Evolutionary conservation across 2,329 filamentous ascomycete species (phyloP), one percentile per base, ranked within the genome.

Genomic region (Colletotrichum shisoi): DNA sequence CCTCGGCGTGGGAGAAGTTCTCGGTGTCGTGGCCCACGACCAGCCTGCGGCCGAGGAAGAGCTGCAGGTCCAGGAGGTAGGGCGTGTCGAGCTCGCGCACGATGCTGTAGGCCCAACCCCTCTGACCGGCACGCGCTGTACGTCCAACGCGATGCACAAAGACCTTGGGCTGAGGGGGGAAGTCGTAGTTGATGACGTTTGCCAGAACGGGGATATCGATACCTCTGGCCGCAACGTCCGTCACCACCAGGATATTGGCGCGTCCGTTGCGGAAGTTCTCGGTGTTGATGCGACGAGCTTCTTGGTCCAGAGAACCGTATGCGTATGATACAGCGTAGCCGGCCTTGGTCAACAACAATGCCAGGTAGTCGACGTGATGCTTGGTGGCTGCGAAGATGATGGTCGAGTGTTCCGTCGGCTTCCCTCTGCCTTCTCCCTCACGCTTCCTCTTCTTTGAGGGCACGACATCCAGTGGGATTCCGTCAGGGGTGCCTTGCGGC

Each of bases 161-260:
- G 48, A 99, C 89, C 79, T 99, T 99, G 21, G 95, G 93, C 74
- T 98, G 95, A 1, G 94, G 91, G 3, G 95, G 94, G 71, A 99
- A 99, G 75, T 98, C 94, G 79, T 96, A 99, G 82, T 99, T 98
- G 82, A 99, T 94, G 67, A 99, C 95, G 76, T 99, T 98, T 63
- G 93, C 94, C 42, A 99, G 84, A 53, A 97, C 87, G 0, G 95
- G 95, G 71, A 99, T 97, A 87, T 99, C 95, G 69, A 99, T 96
- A 87, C 95, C 94, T 83, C 95, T 87, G 24, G 95, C 95, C 15
- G 95, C 95, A 61, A 99, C 93, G 76, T 99, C 95, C 1, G 95
- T 99, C 51, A 98, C 94, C 3, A 99, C 94, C 9, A 99, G 81
- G 54, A 99, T 93, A 72, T 97, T 94, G 0, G 92, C 91, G 70